A percentile compares a stretch with the other conserved stretches of the same genome.
Evolutionary conservation across 768 basidiomycete genomes (phyloP).

Genomic region (Podaxis pistillaris): DNA sequence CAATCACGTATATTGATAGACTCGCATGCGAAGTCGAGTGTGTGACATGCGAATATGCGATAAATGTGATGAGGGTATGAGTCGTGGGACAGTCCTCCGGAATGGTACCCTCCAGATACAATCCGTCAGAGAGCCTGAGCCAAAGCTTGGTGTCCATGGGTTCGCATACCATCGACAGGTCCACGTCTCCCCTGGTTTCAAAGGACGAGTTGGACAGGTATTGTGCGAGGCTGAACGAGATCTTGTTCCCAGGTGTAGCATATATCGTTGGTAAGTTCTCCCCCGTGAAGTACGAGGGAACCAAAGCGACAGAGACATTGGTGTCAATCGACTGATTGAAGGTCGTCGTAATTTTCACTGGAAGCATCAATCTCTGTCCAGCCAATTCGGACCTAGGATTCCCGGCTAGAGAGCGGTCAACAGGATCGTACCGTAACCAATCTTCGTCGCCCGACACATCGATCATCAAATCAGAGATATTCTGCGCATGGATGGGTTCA

Average conservation of each 20-base stretch:
- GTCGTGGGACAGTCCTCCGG: constrained; percentile 42
- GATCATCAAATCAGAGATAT: constrained; percentile 57
- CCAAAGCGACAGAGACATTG: constrained; percentile 61
- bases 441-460: constrained; percentile 52
- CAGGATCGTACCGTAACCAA: constrained; percentile 64
- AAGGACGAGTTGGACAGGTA: constrained; percentile 54
- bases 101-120: constrained; percentile 54
- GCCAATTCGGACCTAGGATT: constrained; percentile 48
- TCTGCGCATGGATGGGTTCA: constrained; percentile 48
- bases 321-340: constrained; percentile 70
- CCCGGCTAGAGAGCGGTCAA: constrained; percentile 60
- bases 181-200: constrained; percentile 36
- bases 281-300: constrained; percentile 70
- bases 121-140: constrained; percentile 20
- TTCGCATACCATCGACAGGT: constrained; percentile 53
- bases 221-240: constrained; percentile 52
- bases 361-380: constrained; percentile 39
- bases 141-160: constrained; percentile 31
- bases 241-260: constrained; percentile 45
- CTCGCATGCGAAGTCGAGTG: constrained; percentile 71
- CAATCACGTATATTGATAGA: constrained; percentile 49
- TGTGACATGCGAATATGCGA: constrained; percentile 63
- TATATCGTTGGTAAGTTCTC: constrained; percentile 56
- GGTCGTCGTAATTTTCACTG: constrained; percentile 57
- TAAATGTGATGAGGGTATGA: constrained; percentile 54